phyloP scores from a whole-genome alignment of 495 filamentous ascomycete genomes.

The Cercophora scortea region DNA sequence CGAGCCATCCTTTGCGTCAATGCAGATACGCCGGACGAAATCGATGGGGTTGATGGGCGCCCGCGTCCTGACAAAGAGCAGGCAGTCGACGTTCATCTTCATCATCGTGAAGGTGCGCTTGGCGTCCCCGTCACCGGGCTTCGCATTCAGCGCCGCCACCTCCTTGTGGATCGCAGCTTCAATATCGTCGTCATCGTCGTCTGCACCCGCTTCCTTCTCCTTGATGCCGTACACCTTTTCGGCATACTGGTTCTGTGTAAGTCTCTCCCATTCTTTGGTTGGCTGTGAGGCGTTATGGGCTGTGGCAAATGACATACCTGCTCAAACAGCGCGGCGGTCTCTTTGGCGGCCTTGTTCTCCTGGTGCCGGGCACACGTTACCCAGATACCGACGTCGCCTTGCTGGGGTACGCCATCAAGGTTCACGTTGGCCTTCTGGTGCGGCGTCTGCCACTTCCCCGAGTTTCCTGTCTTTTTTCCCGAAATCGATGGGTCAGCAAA shows the following conservation, averaged over 20 bases:
- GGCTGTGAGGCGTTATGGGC: not conserved
- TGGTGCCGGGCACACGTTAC: conserved; percentile 75
- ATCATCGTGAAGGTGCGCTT: conserved; percentile 52
- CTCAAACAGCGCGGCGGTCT: conserved; percentile 65
- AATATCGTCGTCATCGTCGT: conserved; percentile 54
- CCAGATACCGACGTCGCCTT: conserved; percentile 82
- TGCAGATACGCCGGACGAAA: conserved; percentile 68
- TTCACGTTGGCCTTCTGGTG: conserved; percentile 39
- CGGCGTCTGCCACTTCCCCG: conserved; percentile 49
- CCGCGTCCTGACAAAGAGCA: conserved; percentile 58
- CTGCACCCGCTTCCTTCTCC: conserved; percentile 27
- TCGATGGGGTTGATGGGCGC: conserved; percentile 71
- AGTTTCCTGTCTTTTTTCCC: conserved; percentile 33
- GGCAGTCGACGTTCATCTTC: conserved; percentile 68
- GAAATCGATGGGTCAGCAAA: not conserved
- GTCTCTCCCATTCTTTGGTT: not conserved
- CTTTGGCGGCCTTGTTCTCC: conserved; percentile 69
- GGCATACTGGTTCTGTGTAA: conserved; percentile 36
- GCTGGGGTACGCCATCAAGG: conserved; percentile 42
- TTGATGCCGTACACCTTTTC: conserved; percentile 50
- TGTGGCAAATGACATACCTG: conserved; percentile 44
- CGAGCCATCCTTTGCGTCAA: conserved; percentile 45
- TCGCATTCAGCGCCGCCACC: conserved; percentile 54
- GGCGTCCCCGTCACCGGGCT: conserved; percentile 24
- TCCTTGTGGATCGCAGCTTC: conserved; percentile 78